Evolutionary conservation across 2,329 filamentous ascomycete species (phyloP), one percentile per base, ranked within the genome.

Genomic region (Colletotrichum magnum): DNA sequence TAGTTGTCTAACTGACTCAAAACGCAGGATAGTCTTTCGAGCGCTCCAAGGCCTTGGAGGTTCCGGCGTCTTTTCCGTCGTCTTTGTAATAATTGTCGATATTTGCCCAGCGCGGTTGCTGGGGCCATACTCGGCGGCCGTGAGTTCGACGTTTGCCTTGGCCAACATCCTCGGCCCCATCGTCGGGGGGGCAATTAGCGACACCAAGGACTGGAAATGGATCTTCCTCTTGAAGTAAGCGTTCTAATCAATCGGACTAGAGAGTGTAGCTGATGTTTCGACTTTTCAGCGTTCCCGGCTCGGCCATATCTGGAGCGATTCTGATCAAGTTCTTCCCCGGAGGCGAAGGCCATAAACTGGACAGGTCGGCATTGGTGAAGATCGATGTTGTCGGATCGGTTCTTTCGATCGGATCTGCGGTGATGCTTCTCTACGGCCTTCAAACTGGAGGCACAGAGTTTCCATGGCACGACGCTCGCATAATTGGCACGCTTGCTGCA

Each of bases 91-190:
- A 15, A n/a, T 59, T 12, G 21, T 59, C 1, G 57, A 59, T 18
- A 59, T 59, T 43, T 59, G 57, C 18, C 57, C 57, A 4, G 57
- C 57, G 21, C 45, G 57, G n/a, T 50, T 41, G 16, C 18, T 74
- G 13, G 60, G 72, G 0, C 6, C 71, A 2, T 74, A 73, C 15
- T 64, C 67, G 26, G 67, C 50, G 5, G 59, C 67, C 9, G 72
- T 72, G 9, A 77, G 77, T 3, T 60, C 79, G 2, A 65, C 74
- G 1, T 86, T 83, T 81, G 83, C 84, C 45, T 48, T 84, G 4
- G 86, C 84, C 6, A 81, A 77, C 6, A 79, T 85, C 6, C 74
- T 87, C 0, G 85, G 85, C 0, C 21, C 63, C 18, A 50, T 64
- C 12, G 24, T 85, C 51, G 83, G 83, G 6, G 83, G 83, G 10